A percentile compares a stretch with the other conserved stretches of the same genome.
phyloP scores from a whole-genome alignment of 352 stramenopile genomes.

The Phytopythium cucurbitacearum region DNA sequence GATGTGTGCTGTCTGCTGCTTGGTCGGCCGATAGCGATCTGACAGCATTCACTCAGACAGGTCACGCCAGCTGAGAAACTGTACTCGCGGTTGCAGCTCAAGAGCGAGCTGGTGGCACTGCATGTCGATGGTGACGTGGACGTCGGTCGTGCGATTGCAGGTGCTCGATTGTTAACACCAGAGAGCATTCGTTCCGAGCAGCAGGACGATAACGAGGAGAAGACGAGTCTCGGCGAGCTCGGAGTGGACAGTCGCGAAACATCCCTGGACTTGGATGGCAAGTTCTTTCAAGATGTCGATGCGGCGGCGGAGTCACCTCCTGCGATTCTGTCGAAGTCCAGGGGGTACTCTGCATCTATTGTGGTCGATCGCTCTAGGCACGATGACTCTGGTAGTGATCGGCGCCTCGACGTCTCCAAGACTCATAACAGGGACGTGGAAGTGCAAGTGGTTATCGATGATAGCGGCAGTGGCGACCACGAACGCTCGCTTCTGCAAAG shows the following conservation, averaged over 20 bases:
- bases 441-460: background rate
- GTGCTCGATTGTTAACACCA: constrained; percentile 11
- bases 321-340: background rate
- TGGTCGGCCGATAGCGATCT: background rate
- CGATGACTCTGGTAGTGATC: background rate
- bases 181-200: constrained; percentile 11
- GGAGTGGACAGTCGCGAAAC: too few relatives aligned
- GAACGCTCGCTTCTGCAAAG: constrained; percentile 30
- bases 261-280: too few relatives aligned
- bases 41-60: constrained; percentile 3
- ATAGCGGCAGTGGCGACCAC: background rate
- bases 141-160: background rate
- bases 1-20: background rate
- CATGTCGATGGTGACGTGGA: background rate
- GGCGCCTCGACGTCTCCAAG: background rate
- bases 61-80: constrained; percentile 49
- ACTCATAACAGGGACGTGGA: background rate
- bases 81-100: constrained; percentile 43
- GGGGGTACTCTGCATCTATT: background rate
- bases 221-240: background rate
- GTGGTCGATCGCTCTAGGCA: background rate
- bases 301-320: background rate
- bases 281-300: too few relatives aligned
- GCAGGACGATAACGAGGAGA: constrained; percentile 2
- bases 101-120: constrained; percentile 14